Conservation (phyloP, 1,139 yeast species). For the Kurtzmaniella natalensis region DNA sequence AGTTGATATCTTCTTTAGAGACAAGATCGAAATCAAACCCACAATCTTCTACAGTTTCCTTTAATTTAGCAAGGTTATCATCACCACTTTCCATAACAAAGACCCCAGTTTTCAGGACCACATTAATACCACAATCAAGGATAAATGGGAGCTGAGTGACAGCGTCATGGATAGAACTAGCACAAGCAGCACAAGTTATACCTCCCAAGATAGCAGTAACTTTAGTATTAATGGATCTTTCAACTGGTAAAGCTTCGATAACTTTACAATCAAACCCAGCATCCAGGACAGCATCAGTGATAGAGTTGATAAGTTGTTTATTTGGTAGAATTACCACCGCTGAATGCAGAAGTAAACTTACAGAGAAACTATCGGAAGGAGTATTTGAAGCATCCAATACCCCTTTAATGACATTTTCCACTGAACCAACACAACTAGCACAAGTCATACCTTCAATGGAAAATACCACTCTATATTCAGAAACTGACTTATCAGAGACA, state of each 20-base stretch:
- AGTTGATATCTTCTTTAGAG: slow-evolving; percentile 36
- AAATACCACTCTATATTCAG: slow-evolving; percentile 46
- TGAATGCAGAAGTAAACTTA: slow-evolving; percentile 39
- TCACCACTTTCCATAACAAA: slow-evolving; percentile 46
- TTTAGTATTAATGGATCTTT: slow-evolving; percentile 41
- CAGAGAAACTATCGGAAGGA: slow-evolving; percentile 23
- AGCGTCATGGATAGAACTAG: slow-evolving; percentile 49
- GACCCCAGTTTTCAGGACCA: slow-evolving; percentile 56
- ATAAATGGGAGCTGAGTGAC: slow-evolving; percentile 51
- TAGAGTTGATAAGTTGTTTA: slow-evolving; percentile 47
- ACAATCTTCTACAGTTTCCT: slow-evolving; percentile 53
- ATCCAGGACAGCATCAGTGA: slow-evolving; percentile 46
- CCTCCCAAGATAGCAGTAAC: slow-evolving; percentile 66
- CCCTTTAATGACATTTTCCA: slow-evolving; percentile 39
- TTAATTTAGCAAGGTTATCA: slow-evolving; percentile 31
- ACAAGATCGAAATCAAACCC: slow-evolving; percentile 60
- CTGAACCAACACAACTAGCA: slow-evolving; percentile 50
- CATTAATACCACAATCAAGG: slow-evolving; percentile 48
- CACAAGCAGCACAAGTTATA: slow-evolving; percentile 73
- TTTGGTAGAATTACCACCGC: slow-evolving; percentile 47
- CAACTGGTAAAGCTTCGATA: slow-evolving; percentile 57
- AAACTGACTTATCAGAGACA: slow-evolving; percentile 22
- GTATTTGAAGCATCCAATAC: slow-evolving; percentile 18
- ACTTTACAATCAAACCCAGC: slow-evolving; percentile 56
- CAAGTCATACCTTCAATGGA: slow-evolving; percentile 66